Base-by-base conservation (phyloP, 2,329 filamentous ascomycete genomes). In the Pseudogymnoascus sp. region DNA sequence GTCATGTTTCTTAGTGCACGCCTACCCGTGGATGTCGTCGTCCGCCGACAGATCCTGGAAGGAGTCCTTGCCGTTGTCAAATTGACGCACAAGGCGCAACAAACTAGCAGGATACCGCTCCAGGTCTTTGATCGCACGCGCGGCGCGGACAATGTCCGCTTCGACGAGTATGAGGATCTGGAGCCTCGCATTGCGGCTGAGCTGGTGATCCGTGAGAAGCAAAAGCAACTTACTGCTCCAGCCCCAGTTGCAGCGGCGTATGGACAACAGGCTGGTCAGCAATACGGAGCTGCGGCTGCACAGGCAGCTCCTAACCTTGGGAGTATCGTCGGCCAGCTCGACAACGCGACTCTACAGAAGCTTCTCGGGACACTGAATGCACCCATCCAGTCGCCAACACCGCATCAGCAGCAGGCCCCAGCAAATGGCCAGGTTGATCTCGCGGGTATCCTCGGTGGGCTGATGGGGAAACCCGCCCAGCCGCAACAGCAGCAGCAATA, bases 61-160 rank as follows among this genome's bases (percentile, higher is more conserved):
- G 93, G 94, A 16, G 93, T 97, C 1, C 83, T 90, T 60, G 93
- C 89, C 7, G 89, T 97, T 12, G 86, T 91, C 4, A 88, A 91
- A 69, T 82, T 97, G 12, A 86, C 89, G 64, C 79, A 85, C 60
- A 79, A 81, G 52, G 84, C 90, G 22, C 88, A 96, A 70, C 79
- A 81, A 35, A 82, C 82, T 1, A 86, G 86, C 66, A 92, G 88
- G 71, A 88, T 97, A 60, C 84, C 89, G 0, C 78, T 97, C 2
- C 90, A 93, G 69, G 84, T 96, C 5, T 97, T 97, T 71, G 89
- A 96, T 74, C 87, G 92, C 25, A 88, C 85, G 41, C 82, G 80
- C 8, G 90, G 90, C n/a, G 79, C 80, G 16, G 84, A 84, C 68
- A 92, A 90, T 66, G 86, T 95, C 64, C 85, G 86, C 45, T 97